phyloP scores from a whole-genome alignment of 441 rosid species.

The Arabidopsis hybrid region DNA sequence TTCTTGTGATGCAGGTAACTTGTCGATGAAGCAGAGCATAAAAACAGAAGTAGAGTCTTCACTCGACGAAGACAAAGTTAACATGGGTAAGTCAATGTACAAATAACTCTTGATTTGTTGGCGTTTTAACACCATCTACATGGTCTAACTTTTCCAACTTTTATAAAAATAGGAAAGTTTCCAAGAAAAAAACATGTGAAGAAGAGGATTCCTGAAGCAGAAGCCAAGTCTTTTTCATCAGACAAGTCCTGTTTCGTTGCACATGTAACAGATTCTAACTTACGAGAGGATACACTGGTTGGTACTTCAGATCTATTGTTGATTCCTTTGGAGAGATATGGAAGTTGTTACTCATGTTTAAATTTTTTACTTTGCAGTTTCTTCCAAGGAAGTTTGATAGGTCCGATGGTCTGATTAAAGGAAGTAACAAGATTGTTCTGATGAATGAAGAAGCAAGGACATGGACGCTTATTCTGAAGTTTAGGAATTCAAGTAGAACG shows the following conservation, averaged over 20 bases:
- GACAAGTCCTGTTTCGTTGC: conserved; percentile 28
- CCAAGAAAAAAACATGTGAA: neutral
- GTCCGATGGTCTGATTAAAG: conserved; percentile 26
- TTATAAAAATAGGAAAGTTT: neutral
- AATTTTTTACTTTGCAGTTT: conserved; percentile 4
- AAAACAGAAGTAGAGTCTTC: conserved; percentile 1
- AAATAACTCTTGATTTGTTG: neutral
- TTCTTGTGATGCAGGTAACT: neutral
- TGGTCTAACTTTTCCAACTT: neutral
- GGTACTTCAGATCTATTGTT: conserved; percentile 3
- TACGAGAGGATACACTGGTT: conserved; percentile 22
- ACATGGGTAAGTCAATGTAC: neutral
- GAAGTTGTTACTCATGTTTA: neutral
- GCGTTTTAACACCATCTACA: neutral
- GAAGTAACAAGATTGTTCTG: conserved; percentile 27
- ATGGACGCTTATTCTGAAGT: conserved; percentile 2
- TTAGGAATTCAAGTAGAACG: conserved; percentile 3
- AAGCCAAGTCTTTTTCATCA: conserved; percentile 14
- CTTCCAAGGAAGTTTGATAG: conserved; percentile 21
- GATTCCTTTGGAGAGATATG: neutral
- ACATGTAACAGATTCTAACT: conserved; percentile 12
- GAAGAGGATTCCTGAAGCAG: conserved; percentile 11
- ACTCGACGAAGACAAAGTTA: neutral
- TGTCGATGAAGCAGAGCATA: conserved; percentile 5
- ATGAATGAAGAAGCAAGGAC: neutral